phyloP scores from a whole-genome alignment of 208 protist genomes.

The Trypanosoma scelopori region DNA sequence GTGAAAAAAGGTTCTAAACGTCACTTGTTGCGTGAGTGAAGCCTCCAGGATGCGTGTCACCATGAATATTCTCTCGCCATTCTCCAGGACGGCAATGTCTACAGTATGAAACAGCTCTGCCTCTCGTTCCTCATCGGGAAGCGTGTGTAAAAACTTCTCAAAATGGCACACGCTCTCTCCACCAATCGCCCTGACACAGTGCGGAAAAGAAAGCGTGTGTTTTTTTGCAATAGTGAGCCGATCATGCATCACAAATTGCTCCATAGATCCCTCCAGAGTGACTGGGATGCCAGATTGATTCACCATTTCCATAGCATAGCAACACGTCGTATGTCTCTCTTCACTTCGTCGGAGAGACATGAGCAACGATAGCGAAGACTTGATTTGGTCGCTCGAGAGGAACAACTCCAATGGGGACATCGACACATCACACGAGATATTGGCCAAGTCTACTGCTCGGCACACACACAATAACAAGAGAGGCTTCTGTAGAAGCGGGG shows the following conservation, averaged over 20 bases:
- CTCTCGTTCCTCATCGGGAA: background rate
- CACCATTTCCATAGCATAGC: constrained; percentile 6
- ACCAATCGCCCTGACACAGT: constrained; percentile 6
- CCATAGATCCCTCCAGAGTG: background rate
- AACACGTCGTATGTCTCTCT: background rate
- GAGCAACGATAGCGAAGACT: constrained; percentile 7
- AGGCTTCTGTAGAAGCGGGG: constrained; percentile 34
- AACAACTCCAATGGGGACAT: constrained; percentile 35
- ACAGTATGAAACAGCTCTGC: constrained; percentile 8
- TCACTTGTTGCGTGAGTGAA: constrained; percentile 18
- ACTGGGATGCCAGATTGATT: constrained; percentile 20
- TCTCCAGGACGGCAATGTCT: constrained; percentile 9
- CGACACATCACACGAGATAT: constrained; percentile 29
- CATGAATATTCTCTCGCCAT: constrained; percentile 26
- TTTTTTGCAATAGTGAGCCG: constrained; percentile 7
- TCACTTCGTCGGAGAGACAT: constrained; percentile 2
- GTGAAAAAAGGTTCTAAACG: constrained; percentile 25
- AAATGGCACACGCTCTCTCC: constrained; percentile 12
- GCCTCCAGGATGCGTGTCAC: background rate
- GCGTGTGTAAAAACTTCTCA: background rate
- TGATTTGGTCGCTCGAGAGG: constrained; percentile 32
- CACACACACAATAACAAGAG: constrained; percentile 40
- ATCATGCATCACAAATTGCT: constrained; percentile 9
- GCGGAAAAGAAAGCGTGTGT: constrained; percentile 7
- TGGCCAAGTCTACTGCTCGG: constrained; percentile 20